These are phyloP conservation scores for Debaryomyces subglobosus DNA, from an alignment of 1,139 yeast genomes.

Conservation along the genomic window DNA sequence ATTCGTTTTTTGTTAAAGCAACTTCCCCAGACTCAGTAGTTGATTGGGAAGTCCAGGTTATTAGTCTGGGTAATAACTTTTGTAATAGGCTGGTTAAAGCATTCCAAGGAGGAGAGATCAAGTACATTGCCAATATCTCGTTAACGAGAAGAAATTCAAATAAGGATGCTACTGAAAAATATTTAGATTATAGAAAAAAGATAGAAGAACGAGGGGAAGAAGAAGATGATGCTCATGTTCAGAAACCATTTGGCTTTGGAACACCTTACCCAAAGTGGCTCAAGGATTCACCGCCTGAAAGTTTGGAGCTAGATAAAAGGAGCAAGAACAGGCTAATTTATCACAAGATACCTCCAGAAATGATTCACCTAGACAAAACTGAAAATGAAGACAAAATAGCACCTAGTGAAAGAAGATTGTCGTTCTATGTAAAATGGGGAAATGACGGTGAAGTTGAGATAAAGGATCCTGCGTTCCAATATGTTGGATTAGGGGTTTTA, in stretches of 20 bases:
- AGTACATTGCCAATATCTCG: conserved; percentile 58
- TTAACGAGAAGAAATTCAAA: conserved; percentile 43
- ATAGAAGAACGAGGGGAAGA: conserved; percentile 23
- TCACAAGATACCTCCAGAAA: conserved; percentile 46
- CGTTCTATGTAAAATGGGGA: conserved; percentile 49
- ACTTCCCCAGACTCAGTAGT: conserved; percentile 24
- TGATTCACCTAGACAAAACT: conserved; percentile 30
- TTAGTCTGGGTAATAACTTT: conserved; percentile 61
- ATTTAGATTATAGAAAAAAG: conserved; percentile 26
- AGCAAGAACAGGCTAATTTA: conserved; percentile 23
- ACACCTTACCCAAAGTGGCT: conserved; percentile 40
- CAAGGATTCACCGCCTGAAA: conserved; percentile 20
- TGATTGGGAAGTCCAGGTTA: conserved; percentile 37
- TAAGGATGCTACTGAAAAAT: conserved; percentile 23
- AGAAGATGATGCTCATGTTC: conserved; percentile 25
- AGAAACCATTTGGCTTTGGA: conserved; percentile 43
- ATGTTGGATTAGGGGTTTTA: conserved; percentile 63
- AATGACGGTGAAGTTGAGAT: conserved; percentile 27
- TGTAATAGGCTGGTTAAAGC: conserved; percentile 62
- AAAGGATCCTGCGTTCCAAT: conserved; percentile 39
- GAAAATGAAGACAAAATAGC: conserved; percentile 27
- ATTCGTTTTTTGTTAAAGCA: conserved; percentile 35
- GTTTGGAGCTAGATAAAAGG: conserved; percentile 20
- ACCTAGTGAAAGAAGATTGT: conserved; percentile 39
- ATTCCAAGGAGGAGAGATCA: conserved; percentile 52